Evolutionary conservation across 305 asterid species (phyloP), one percentile per base, ranked within the genome.

Genomic region (Andrographis paniculata): DNA sequence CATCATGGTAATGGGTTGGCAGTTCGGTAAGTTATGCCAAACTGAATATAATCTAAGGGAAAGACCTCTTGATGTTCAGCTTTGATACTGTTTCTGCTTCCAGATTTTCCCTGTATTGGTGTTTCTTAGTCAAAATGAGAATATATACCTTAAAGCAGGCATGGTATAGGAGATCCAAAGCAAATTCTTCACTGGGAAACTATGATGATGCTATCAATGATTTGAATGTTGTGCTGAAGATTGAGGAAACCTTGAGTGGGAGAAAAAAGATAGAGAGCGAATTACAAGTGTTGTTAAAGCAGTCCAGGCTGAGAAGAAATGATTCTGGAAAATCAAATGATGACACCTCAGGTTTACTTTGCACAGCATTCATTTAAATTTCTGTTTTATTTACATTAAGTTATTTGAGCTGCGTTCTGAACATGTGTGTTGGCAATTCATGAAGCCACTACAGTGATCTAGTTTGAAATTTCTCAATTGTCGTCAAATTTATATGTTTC

Each of bases 101-200:
- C n/a, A n/a, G n/a, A n/a, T n/a, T n/a, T n/a, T n/a, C n/a, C n/a
- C n/a, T n/a, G n/a, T n/a, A n/a, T n/a, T n/a, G n/a, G n/a, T n/a
- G n/a, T n/a, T n/a, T n/a, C n/a, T n/a, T n/a, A n/a, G n/a, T n/a
- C n/a, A n/a, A n/a, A n/a, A n/a, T n/a, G 35, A 43, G 62, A 42
- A 64, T 40, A 33, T 48, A 61, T 38, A 53, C 48, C 28, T 49
- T 50, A 24, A 31, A 64, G 30, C 63, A 86, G 98, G 96, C 87
- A 45, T 91, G 98, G 98, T 91, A 76, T 56, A 72, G 95, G 72
- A 76, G 98, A 81, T 83, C 80, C 52, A 80, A 73, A 73, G 83
- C 83, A 55, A 80, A 91, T 72, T 76, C 75, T 71, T 75, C 92
- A 44, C 52, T 83, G 75, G 79, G 78, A 41, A 74, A 75, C 58